A percentile compares a stretch with the other conserved stretches of the same genome.
Conservation (phyloP, 192 early-diverging fungal species). For the Backusella macrospora region DNA sequence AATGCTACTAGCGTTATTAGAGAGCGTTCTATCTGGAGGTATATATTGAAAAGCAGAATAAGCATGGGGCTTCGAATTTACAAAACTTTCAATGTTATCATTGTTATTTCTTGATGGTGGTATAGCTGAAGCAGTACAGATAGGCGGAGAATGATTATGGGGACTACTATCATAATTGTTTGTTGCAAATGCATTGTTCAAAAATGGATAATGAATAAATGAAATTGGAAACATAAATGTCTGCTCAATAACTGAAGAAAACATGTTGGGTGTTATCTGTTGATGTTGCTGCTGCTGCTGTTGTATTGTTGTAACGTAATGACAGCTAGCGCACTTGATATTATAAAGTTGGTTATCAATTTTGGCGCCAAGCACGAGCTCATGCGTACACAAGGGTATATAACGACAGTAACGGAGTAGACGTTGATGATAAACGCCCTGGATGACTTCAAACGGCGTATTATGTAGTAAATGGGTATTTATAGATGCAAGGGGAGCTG, state of each 20-base stretch:
- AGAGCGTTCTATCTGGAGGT: slow-evolving; percentile 11
- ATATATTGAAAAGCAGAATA: slow-evolving; percentile 24
- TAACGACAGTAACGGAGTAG: slow-evolving; percentile 20
- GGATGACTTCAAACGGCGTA: slow-evolving; percentile 12
- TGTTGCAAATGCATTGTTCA: not conserved
- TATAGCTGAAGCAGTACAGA: slow-evolving; percentile 16
- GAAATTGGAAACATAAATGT: slow-evolving; percentile 22
- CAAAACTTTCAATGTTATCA: not conserved
- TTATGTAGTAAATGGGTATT: slow-evolving; percentile 2
- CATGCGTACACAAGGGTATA: slow-evolving; percentile 22
- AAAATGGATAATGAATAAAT: slow-evolving; percentile 11
- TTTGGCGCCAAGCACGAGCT: slow-evolving; percentile 15
- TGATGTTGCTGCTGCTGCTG: not conserved
- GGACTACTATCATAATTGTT: not conserved
- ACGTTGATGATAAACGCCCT: not conserved
- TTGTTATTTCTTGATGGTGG: not conserved
- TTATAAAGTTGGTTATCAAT: not conserved
- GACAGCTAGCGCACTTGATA: not conserved
- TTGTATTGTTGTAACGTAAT: not conserved
- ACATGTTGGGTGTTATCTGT: not conserved
- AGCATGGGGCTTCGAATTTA: slow-evolving; percentile 12
- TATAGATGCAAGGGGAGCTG: slow-evolving; percentile 3
- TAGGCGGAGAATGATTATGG: not conserved
- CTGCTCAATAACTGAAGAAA: slow-evolving; percentile 5
- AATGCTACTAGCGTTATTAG: not conserved